Evolutionary conservation across 495 filamentous ascomycete genomes (phyloP).

Genomic region (Podospora pseudopauciseta): DNA sequence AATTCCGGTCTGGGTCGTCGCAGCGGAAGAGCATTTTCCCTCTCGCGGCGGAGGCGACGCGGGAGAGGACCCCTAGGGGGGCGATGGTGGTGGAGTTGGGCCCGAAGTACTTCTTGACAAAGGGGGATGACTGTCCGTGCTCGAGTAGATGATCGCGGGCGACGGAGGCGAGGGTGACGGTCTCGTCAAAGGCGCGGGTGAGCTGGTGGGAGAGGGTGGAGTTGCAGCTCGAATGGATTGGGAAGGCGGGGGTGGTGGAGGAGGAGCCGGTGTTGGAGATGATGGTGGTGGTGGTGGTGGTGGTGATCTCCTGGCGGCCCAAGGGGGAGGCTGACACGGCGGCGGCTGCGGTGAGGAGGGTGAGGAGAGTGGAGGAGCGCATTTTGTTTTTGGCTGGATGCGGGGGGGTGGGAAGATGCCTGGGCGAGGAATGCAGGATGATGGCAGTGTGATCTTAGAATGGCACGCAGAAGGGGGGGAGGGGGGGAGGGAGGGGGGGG

Average conservation of each 20-base stretch:
- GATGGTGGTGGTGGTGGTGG: slow-evolving; percentile 16
- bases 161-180: slow-evolving; percentile 45
- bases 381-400: background rate
- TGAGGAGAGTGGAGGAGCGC: background rate
- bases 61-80: slow-evolving; percentile 51
- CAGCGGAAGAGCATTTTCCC: slow-evolving; percentile 51
- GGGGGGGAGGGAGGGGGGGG: background rate
- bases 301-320: background rate
- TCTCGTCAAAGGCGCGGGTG: slow-evolving; percentile 45
- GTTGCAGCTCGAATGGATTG: slow-evolving; percentile 57
- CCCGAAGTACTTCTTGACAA: slow-evolving; percentile 59
- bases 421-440: background rate
- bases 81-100: slow-evolving; percentile 41
- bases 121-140: slow-evolving; percentile 47
- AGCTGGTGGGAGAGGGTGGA: slow-evolving; percentile 49
- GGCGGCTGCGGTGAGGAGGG: slow-evolving; percentile 2
- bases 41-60: slow-evolving; percentile 48
- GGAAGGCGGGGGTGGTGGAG: slow-evolving; percentile 23
- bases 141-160: slow-evolving; percentile 47
- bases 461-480: background rate
- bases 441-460: background rate
- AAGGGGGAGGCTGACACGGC: background rate
- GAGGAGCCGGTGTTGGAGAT: slow-evolving; percentile 21
- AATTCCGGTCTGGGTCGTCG: slow-evolving; percentile 58
- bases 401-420: background rate